A percentile compares a stretch with the other conserved stretches of the same genome.
Conservation (phyloP, 306 rosid genomes). For the Rubus parviflorus region DNA sequence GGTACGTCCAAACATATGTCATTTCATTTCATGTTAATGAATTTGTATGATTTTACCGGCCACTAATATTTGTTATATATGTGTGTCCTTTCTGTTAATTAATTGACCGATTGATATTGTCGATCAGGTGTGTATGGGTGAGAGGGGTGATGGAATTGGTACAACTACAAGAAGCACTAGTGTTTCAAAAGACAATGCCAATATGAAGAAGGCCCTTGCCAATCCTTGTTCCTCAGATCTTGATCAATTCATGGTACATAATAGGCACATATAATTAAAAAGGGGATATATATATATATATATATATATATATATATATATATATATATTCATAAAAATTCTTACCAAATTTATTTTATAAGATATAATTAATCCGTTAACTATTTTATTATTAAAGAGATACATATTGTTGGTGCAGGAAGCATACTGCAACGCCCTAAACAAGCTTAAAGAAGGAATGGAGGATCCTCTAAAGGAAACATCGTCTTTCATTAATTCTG, state of each 20-base stretch:
- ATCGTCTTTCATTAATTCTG: conserved; percentile 11
- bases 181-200: background rate
- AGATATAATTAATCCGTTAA: background rate
- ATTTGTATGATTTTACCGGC: background rate
- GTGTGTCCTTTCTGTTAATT: background rate
- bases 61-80: too few species aligned
- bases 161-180: background rate
- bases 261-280: too few species aligned
- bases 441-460: conserved; percentile 22
- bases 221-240: conserved; percentile 16
- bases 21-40: background rate
- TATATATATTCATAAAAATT: too few species aligned
- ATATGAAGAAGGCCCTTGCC: background rate
- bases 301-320: too few species aligned
- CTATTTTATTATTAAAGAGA: background rate
- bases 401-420: background rate
- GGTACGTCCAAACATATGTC: conserved; percentile 24
- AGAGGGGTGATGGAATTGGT: conserved; percentile 7
- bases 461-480: conserved; percentile 17
- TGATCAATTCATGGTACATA: conserved; percentile 27
- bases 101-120: background rate
- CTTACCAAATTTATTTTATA: too few species aligned
- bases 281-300: too few species aligned
- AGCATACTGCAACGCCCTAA: conserved; percentile 19
- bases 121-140: conserved; percentile 25